Conservation (phyloP, 2,329 filamentous ascomycete genomes). For the Blastomyces parvus region DNA sequence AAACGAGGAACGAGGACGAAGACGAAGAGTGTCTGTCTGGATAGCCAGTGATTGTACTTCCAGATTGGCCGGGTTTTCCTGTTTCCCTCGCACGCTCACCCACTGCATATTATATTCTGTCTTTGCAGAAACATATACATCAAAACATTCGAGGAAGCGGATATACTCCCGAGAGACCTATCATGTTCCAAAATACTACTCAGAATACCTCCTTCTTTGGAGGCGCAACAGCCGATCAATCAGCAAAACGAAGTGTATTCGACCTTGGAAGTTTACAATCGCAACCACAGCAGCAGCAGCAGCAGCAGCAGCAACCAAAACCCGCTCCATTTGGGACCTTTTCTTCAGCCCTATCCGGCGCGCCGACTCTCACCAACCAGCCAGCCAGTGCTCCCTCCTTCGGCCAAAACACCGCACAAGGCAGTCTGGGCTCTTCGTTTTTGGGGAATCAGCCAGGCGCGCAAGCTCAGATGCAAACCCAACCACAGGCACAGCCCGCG, state of each 20-base stretch:
- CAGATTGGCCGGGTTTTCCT: background rate
- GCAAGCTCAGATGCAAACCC: slow-evolving; percentile 19
- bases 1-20: background rate
- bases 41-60: background rate
- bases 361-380: slow-evolving; percentile 6
- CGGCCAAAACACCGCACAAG: slow-evolving; percentile 15
- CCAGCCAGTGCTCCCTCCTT: slow-evolving; percentile 6
- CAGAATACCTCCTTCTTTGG: slow-evolving; percentile 8
- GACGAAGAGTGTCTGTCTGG: background rate
- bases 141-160: background rate
- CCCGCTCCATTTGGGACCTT: slow-evolving; percentile 6
- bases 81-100: background rate
- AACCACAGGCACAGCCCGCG: slow-evolving; percentile 19
- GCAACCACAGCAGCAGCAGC: slow-evolving; percentile 4
- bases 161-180: background rate
- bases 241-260: slow-evolving; percentile 14
- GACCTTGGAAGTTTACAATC: slow-evolving; percentile 8
- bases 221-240: slow-evolving; percentile 8
- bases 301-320: background rate
- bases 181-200: slow-evolving; percentile 3
- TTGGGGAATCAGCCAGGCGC: slow-evolving; percentile 19
- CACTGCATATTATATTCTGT: background rate
- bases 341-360: background rate
- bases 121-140: background rate
- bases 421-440: slow-evolving; percentile 19